phyloP scores from a whole-genome alignment of 495 filamentous ascomycete genomes.

The Penicillium robsamsonii region DNA sequence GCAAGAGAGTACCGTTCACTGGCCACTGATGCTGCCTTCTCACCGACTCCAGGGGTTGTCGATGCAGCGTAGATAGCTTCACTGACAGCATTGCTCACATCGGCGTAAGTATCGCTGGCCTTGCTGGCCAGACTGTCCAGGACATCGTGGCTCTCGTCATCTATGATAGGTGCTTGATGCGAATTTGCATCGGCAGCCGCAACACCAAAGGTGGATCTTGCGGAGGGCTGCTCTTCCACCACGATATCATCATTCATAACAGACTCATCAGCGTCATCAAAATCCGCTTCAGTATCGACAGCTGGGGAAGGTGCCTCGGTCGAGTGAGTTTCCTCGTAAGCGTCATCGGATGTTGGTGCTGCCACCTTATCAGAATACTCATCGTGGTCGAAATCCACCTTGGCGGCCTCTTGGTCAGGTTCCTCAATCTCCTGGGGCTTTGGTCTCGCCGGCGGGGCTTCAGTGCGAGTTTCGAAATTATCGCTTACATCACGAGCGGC shows the following conservation, averaged over 20 bases:
- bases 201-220: slow-evolving; percentile 22
- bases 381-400: slow-evolving; percentile 3
- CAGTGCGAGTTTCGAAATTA: slow-evolving; percentile 63
- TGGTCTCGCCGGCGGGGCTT: slow-evolving; percentile 44
- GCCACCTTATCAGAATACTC: slow-evolving; percentile 17
- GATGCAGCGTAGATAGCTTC: slow-evolving; percentile 50
- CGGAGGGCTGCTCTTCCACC: slow-evolving; percentile 14
- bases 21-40: slow-evolving; percentile 48
- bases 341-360: neutral
- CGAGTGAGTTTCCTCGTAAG: slow-evolving; percentile 1
- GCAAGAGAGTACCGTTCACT: slow-evolving; percentile 57
- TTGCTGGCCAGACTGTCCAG: slow-evolving; percentile 51
- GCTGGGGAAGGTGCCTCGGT: neutral
- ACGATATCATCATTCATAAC: slow-evolving; percentile 29
- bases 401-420: slow-evolving; percentile 27
- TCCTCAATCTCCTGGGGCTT: slow-evolving; percentile 44
- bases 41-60: slow-evolving; percentile 42
- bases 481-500: slow-evolving; percentile 69
- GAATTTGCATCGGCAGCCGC: slow-evolving; percentile 24
- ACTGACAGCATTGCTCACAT: slow-evolving; percentile 41
- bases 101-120: slow-evolving; percentile 49
- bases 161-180: slow-evolving; percentile 37
- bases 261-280: slow-evolving; percentile 1
- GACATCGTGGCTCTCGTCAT: slow-evolving; percentile 47
- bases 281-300: neutral